phyloP scores from a whole-genome alignment of 2,329 filamentous ascomycete species.

The Leptographium wingfieldii region DNA sequence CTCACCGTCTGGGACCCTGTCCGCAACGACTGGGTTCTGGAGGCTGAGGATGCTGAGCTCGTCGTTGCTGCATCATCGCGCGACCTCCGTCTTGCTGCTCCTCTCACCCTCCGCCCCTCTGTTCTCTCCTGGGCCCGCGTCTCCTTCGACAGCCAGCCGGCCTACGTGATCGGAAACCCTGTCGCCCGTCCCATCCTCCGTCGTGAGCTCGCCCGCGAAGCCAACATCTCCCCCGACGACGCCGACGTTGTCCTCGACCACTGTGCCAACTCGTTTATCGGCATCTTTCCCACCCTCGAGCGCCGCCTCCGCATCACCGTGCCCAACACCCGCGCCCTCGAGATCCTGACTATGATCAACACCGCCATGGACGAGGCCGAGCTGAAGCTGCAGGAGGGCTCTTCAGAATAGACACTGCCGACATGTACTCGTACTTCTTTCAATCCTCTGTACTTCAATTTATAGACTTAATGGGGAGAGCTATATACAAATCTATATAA shows the following conservation, averaged over 20 bases:
- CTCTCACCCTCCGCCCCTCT: background rate
- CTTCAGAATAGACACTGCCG: background rate
- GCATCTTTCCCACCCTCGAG: conserved; percentile 2
- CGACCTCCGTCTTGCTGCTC: background rate
- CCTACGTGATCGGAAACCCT: background rate
- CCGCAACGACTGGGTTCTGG: background rate
- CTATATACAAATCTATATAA: background rate
- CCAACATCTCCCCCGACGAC: background rate
- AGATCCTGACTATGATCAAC: background rate
- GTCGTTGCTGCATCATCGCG: background rate
- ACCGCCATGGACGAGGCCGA: conserved; percentile 1
- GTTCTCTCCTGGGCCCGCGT: background rate
- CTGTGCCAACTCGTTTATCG: conserved; percentile 2
- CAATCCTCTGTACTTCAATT: too few relatives aligned
- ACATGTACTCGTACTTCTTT: too few relatives aligned
- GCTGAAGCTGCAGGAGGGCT: background rate
- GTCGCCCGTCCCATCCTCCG: background rate
- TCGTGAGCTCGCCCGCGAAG: background rate
- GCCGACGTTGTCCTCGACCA: background rate
- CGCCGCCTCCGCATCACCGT: conserved; percentile 2
- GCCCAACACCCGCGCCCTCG: background rate
- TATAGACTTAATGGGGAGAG: too few relatives aligned
- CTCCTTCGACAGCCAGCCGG: background rate
- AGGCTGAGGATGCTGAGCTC: background rate
- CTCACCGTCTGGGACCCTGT: conserved; percentile 3